Base-by-base conservation (phyloP, 1,284 basidiomycete species). In the Marasmius tenuissimus region DNA sequence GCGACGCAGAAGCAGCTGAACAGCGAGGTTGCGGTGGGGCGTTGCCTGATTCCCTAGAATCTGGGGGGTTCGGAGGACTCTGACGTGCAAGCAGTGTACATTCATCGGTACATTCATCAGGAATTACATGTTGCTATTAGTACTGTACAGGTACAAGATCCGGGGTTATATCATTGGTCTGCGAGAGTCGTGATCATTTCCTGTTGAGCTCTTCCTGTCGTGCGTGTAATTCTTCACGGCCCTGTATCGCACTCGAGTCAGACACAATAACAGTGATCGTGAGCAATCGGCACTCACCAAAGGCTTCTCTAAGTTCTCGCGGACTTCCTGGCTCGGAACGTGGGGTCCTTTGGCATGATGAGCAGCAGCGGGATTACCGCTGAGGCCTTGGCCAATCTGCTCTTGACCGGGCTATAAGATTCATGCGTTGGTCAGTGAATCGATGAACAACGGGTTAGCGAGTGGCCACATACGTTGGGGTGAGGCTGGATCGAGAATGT, bases 331-430 rank as follows among this genome's bases (percentile, higher is more conserved):
- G 33, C 63, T 71, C 6, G 78, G 82, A 22, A 83, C 52, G 56
- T 81, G 68, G 11, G 82, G 82, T 0, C 61, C 81, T n/a, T 70
- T 73, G n/a, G 80, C 79, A 37, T 80, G 74, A 67, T 79, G 76
- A 11, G 77, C 81, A 45, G 67, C 60, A 9, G 70, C 49, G 2
- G 63, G 69, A 0, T 73, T 69, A 49, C 74, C 66, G 40, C 61
- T 11, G 10, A 49, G 27, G 12, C 27, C 10, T 5, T n/a, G 35
- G 52, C 38, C 16, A 45, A 18, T 64, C 63, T 65, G 75, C 61
- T 81, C 60, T 4, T 75, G 76, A 2, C 70, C 72, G n/a, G 27
- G 27, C 27, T 27, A 74, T 78, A 10, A 66, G 69, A 63, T 73
- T 71, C 48, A 73, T 70, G 8, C 68, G 63, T 40, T 73, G 65